Conservation (phyloP, 805 yeast species). For the Wickerhamomyces rabaulensis region DNA sequence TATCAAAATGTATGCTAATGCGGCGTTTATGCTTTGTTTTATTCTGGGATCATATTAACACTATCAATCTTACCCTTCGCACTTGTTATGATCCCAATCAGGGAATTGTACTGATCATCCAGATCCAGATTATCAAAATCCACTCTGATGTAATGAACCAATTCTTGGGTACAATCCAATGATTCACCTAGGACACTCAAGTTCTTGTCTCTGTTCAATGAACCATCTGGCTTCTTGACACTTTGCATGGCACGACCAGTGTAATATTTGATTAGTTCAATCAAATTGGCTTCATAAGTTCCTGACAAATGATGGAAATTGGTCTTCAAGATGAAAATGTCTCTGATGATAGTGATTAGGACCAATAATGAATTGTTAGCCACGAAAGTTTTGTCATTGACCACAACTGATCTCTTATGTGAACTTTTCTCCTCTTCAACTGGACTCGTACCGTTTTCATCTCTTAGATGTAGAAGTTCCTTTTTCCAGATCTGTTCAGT, state of each 20-base stretch:
- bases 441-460: background rate
- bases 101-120: constrained; percentile 11
- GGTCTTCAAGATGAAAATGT: constrained; percentile 50
- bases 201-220: constrained; percentile 25
- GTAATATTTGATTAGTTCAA: constrained; percentile 43
- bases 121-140: constrained; percentile 10
- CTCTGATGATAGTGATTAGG: constrained; percentile 38
- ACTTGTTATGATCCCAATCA: constrained; percentile 3
- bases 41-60: constrained; percentile 9
- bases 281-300: constrained; percentile 37
- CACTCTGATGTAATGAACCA: constrained; percentile 20
- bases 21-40: background rate
- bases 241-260: constrained; percentile 38
- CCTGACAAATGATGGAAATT: constrained; percentile 44
- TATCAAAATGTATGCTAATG: background rate
- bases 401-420: constrained; percentile 36
- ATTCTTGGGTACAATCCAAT: constrained; percentile 34
- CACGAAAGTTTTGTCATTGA: constrained; percentile 52
- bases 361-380: constrained; percentile 46
- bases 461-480: constrained; percentile 23
- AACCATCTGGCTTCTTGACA: constrained; percentile 18
- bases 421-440: constrained; percentile 17
- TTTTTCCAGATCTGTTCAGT: constrained; percentile 43
- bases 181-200: constrained; percentile 38
- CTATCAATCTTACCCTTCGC: constrained; percentile 14